Evolutionary conservation across 2,329 filamentous ascomycete genomes (phyloP).

Genomic region (Ophiostoma angusticollis): DNA sequence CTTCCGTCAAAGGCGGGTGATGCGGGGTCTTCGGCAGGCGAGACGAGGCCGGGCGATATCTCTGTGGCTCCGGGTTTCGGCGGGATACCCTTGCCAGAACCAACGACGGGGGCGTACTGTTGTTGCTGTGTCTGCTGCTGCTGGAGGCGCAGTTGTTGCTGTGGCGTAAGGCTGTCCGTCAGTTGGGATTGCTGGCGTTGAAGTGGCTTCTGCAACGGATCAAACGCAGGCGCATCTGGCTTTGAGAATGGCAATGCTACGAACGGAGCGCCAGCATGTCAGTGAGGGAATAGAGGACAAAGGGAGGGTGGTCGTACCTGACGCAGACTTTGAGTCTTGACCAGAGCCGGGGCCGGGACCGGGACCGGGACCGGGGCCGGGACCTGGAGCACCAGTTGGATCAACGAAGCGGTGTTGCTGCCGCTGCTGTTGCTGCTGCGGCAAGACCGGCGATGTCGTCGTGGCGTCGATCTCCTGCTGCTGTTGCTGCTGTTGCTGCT

Average conservation of each 20-base stretch:
- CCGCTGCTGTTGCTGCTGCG: slow-evolving; percentile 17
- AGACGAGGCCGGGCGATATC: not conserved
- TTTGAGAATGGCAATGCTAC: slow-evolving; percentile 11
- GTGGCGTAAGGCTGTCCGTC: slow-evolving; percentile 13
- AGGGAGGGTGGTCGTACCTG: slow-evolving; percentile 1
- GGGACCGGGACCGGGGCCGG: slow-evolving; percentile 9
- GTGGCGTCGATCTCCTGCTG: too few relatives aligned
- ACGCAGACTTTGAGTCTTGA: slow-evolving; percentile 9
- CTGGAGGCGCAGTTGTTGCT: slow-evolving; percentile 19
- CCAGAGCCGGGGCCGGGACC: slow-evolving; percentile 11
- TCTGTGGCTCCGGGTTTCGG: slow-evolving; percentile 21
- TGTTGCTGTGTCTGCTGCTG: slow-evolving; percentile 18
- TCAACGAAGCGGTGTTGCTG: slow-evolving; percentile 34
- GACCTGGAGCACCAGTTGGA: slow-evolving; percentile 20
- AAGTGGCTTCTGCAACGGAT: slow-evolving; percentile 4
- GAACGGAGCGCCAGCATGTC: slow-evolving; percentile 4
- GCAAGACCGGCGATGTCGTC: too few relatives aligned
- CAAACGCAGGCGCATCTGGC: slow-evolving; percentile 10
- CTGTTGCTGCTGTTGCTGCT: slow-evolving; percentile 12
- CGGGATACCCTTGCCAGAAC: slow-evolving; percentile 10
- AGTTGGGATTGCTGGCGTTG: not conserved
- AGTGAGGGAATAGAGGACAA: not conserved
- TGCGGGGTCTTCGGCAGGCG: not conserved
- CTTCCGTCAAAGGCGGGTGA: slow-evolving; percentile 14
- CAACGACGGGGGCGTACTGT: slow-evolving; percentile 13